These are phyloP conservation scores for Lentinula guzmanii DNA, from an alignment of 768 basidiomycete species.

Conservation along the genomic window DNA sequence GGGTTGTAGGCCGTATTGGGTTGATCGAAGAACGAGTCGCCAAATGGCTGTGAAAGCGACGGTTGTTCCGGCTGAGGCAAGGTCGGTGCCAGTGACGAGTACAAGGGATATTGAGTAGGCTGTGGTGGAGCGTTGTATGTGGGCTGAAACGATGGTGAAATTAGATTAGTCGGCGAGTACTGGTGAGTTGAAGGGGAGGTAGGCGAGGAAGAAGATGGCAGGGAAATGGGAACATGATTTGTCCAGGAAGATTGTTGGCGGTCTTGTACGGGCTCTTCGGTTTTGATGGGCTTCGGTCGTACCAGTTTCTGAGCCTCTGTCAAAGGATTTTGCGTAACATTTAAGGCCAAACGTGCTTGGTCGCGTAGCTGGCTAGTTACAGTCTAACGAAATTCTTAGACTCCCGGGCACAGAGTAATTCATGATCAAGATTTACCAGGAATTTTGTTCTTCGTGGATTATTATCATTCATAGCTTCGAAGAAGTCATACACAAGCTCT, in stretches of 20 bases:
- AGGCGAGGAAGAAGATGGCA: background rate
- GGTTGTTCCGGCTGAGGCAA: background rate
- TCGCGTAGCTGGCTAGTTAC: background rate
- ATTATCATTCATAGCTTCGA: constrained; percentile 43
- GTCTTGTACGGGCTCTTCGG: background rate
- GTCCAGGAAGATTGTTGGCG: background rate
- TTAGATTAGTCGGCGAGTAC: background rate
- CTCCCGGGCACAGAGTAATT: background rate
- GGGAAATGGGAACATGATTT: background rate
- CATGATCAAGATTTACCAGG: constrained; percentile 34
- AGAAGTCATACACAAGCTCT: constrained; percentile 54
- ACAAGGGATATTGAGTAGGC: background rate
- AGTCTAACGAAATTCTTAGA: background rate
- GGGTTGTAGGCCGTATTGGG: background rate
- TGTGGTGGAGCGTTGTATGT: background rate
- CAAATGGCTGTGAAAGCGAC: background rate
- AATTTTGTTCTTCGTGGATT: constrained; percentile 51
- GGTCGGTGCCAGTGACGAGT: background rate
- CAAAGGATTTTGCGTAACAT: background rate
- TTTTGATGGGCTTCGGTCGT: background rate
- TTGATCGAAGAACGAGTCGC: background rate
- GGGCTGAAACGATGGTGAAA: background rate
- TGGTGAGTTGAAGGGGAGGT: background rate
- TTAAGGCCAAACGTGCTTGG: background rate
- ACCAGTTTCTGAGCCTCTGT: background rate